Conservation (phyloP, 2,329 filamentous ascomycete species). For the Colletotrichum sojae region DNA sequence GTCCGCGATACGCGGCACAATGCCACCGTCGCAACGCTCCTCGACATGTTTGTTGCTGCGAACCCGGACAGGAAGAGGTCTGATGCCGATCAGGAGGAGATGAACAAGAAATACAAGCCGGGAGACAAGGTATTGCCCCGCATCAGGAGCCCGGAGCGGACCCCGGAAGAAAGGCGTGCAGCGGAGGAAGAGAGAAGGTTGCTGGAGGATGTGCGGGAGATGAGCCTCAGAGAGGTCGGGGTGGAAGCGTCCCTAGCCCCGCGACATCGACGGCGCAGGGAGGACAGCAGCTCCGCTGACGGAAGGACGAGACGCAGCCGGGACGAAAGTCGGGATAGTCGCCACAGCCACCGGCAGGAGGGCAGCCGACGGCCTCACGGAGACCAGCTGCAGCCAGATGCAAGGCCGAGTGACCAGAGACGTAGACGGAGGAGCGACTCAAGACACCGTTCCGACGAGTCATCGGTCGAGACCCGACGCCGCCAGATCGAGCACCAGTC, state of each 20-base stretch:
- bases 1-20: slow-evolving; percentile 92
- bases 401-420: slow-evolving; percentile 50
- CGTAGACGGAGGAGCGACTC: slow-evolving; percentile 62
- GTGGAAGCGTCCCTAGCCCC: slow-evolving; percentile 57
- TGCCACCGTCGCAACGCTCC: slow-evolving; percentile 87
- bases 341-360: slow-evolving; percentile 46
- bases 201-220: slow-evolving; percentile 78
- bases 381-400: slow-evolving; percentile 56
- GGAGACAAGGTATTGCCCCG: slow-evolving; percentile 86
- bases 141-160: slow-evolving; percentile 65
- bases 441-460: slow-evolving; percentile 55
- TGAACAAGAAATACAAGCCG: slow-evolving; percentile 81
- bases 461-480: slow-evolving; percentile 53
- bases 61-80: slow-evolving; percentile 83
- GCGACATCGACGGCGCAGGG: slow-evolving; percentile 43
- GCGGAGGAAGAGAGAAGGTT: slow-evolving; percentile 79
- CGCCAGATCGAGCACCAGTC: slow-evolving; percentile 89
- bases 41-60: slow-evolving; percentile 88
- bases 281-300: slow-evolving; percentile 39
- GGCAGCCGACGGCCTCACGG: slow-evolving; percentile 51
- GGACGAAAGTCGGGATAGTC: slow-evolving; percentile 42
- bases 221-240: slow-evolving; percentile 80
- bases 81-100: slow-evolving; percentile 81
- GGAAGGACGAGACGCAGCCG: slow-evolving; percentile 37
- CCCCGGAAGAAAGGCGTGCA: slow-evolving; percentile 65